phyloP scores from a whole-genome alignment of 805 yeast species.

The Brettanomyces naardenensis region DNA sequence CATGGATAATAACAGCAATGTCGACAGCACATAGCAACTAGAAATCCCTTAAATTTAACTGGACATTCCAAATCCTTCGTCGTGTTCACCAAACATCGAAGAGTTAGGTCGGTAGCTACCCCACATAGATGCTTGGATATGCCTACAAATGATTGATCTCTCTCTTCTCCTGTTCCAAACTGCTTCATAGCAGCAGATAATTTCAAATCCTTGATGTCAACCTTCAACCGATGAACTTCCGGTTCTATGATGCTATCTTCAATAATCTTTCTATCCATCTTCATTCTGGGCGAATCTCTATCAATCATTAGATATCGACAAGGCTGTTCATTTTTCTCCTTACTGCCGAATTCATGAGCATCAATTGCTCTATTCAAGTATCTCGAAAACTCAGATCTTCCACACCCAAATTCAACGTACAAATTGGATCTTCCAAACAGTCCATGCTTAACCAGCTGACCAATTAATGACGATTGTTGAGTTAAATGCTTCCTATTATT shows the following conservation, averaged over 20 bases:
- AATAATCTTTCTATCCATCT: slow-evolving; percentile 61
- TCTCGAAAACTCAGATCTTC: slow-evolving; percentile 76
- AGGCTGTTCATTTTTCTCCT: neutral
- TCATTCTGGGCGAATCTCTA: slow-evolving; percentile 69
- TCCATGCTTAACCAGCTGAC: slow-evolving; percentile 41
- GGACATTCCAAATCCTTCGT: slow-evolving; percentile 7
- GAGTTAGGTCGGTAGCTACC: slow-evolving; percentile 83
- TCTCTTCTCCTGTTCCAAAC: slow-evolving; percentile 8
- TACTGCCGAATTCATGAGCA: slow-evolving; percentile 2
- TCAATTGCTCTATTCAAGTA: slow-evolving; percentile 37
- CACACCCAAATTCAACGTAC: slow-evolving; percentile 83
- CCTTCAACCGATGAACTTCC: slow-evolving; percentile 40
- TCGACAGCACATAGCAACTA: slow-evolving; percentile 91
- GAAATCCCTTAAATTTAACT: slow-evolving; percentile 38
- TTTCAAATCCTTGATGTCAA: slow-evolving; percentile 73
- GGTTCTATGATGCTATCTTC: slow-evolving; percentile 35
- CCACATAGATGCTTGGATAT: slow-evolving; percentile 91
- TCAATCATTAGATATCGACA: slow-evolving; percentile 54
- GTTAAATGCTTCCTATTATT: slow-evolving; percentile 65
- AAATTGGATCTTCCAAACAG: slow-evolving; percentile 30
- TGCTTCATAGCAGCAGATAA: slow-evolving; percentile 37
- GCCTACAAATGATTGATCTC: slow-evolving; percentile 32
- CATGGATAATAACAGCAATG: slow-evolving; percentile 67
- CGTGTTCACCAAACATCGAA: slow-evolving; percentile 45
- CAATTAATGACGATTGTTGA: slow-evolving; percentile 78